Base-by-base conservation (phyloP, 768 basidiomycete species). In the Galerina marginata region DNA sequence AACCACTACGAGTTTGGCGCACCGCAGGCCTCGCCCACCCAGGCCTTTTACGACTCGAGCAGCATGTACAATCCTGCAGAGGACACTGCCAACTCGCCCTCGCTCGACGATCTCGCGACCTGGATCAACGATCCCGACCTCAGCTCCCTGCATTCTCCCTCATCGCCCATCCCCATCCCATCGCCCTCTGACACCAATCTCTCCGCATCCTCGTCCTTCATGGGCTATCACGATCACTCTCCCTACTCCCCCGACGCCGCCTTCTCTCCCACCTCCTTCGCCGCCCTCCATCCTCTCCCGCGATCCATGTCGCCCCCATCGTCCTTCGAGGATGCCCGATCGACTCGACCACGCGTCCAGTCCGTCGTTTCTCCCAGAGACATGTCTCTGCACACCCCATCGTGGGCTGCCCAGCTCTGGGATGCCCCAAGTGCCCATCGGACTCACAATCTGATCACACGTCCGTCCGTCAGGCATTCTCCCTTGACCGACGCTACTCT, bases 351-450 rank as follows among this genome's bases (percentile, higher is more conserved):
- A 54, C 77, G 79, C 42, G 73, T 86, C 10, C 74, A 79, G 26
- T 87, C 89, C 1, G 79, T 87, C 58, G 86, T 71, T 36, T 69
- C 88, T 6, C 86, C 89, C 14, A 78, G 81, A 15, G 87, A 90
- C 47, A 84, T 84, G 5, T 54, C 86, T 36, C 72, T 86, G 26
- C 79, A 78, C 54, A 78, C 87, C 4, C 89, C 90, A 1, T 67
- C 77, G 2, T 92, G 90, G 90, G 86, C 86, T 12, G 74, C 85
- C 9, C 87, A 91, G 60, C 76, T 90, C 33, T 92, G 85, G 84
- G 84, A 86, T 56, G 67, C 77, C 5, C 74, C 82, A n/a, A 77
- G 76, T 50, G 76, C 81, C 48, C 72, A 79, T 2, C 74, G 82
- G 45, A 76, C 83, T 43, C 73, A 83, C 33, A 78, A 82, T 10